Evolutionary conservation across 2,329 filamentous ascomycete species (phyloP), one percentile per base, ranked within the genome.

Genomic region (Paraphaeosphaeria sporulosa): DNA sequence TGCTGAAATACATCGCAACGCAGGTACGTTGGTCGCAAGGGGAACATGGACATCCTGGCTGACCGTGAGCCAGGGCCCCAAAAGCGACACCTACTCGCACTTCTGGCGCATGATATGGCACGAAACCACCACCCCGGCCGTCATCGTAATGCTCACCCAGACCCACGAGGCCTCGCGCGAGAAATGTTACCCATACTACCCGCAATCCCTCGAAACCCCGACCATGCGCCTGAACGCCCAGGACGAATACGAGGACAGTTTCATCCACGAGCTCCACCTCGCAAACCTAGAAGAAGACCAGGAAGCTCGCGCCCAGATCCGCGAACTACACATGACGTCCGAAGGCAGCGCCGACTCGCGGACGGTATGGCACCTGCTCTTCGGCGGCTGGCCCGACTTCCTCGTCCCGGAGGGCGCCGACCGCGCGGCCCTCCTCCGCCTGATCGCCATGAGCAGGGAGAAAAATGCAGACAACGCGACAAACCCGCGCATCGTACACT

Each of bases 101-200:
- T 91, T 96, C 66, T 99, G 94, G 92, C 92, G 95, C 73, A 99
- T 99, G 95, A 84, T 97, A 38, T 91, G 92, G 75, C 89, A 96
- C 71, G 92, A 96, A 77, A 87, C 84, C n/a, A 87, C 90, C 2
- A 74, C 72, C 30, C 77, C 79, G 1, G 93, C 88, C 1, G 92
- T 98, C 58, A 90, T 98, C 55, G 89, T 98, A 59, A 97, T 98
- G 92, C 86, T 99, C 63, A 99, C 94, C 2, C 92, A 93, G 74
- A 94, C 93, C 27, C 85, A 91, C 72, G 94, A 98, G 78, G 84
- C 86, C 34, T 85, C 87, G 59, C 82, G 86, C 70, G 88, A 96
- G 77, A 97, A 97, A 78, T 98, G 94, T 78, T 92, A 87, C 66
- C 91, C 90, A 47, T 99, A 99, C 78, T 97, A 94, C 67, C 94